Evolutionary conservation across 176 grass and related monocot genomes (phyloP).

Genomic region (Musa troglodytarum): DNA sequence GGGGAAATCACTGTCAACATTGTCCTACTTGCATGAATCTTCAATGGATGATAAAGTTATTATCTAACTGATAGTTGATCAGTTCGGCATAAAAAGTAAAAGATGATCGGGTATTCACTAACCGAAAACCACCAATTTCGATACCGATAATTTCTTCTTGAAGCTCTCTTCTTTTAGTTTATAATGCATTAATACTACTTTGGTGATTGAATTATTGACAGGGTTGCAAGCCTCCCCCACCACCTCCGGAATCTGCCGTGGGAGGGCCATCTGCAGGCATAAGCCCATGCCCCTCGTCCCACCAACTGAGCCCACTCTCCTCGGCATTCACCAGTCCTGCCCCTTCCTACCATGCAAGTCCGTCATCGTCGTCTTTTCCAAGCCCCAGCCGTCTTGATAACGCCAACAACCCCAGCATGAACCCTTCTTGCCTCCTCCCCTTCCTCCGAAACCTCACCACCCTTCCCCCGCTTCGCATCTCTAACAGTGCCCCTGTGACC

Average conservation of each 20-base stretch:
- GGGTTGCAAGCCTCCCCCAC: constrained; percentile 9
- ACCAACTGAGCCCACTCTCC: constrained; percentile 12
- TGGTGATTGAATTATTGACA: constrained; percentile 1
- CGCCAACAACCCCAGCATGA: constrained; percentile 11
- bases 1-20: not conserved
- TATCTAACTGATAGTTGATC: not conserved
- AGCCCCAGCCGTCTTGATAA: constrained; percentile 19
- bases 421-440: constrained; percentile 19
- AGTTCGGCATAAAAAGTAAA: too few relatives aligned
- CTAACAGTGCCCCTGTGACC: constrained; percentile 21
- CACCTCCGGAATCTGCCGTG: not conserved
- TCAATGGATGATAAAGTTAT: not conserved
- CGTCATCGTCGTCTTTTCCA: constrained; percentile 13
- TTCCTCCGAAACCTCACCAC: constrained; percentile 18
- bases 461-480: constrained; percentile 21
- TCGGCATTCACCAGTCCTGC: constrained; percentile 13
- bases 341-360: constrained; percentile 21
- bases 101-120: not conserved
- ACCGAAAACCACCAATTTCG: not conserved
- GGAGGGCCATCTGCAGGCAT: constrained; percentile 3
- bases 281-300: constrained; percentile 18
- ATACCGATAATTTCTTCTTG: not conserved
- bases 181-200: not conserved
- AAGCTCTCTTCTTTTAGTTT: not conserved
- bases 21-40: not conserved